These are phyloP conservation scores for Conticribra weissflogii DNA, from an alignment of 108 stramenopile species.

Conservation along the genomic window DNA sequence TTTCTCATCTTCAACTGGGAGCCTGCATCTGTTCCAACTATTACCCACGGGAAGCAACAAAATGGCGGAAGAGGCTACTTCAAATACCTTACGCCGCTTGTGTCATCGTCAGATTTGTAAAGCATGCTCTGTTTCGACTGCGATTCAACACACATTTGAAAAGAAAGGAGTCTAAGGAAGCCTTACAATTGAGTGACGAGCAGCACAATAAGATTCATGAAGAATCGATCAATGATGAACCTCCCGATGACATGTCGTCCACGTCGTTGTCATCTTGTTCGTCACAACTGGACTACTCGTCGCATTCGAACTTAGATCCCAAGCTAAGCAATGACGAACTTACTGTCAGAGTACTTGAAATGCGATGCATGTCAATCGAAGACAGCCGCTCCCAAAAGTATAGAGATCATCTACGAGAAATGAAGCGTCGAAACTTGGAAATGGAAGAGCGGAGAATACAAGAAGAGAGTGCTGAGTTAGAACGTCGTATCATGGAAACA, in stretches of 20 bases:
- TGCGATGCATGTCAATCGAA: neutral
- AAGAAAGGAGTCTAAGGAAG: no score
- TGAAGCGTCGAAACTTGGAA: no score
- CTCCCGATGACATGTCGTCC: neutral
- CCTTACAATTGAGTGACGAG: no score
- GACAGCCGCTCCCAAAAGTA: neutral
- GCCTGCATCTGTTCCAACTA: neutral
- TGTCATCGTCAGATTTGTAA: no score
- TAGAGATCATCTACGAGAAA: neutral
- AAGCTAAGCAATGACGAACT: neutral
- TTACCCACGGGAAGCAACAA: neutral
- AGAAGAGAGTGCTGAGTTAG: neutral
- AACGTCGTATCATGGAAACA: neutral
- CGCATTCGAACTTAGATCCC: neutral
- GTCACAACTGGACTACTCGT: neutral
- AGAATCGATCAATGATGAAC: neutral
- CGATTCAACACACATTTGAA: no score
- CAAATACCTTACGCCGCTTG: no score
- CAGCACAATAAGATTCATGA: no score
- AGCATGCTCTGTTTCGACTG: no score
- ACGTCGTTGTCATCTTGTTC: neutral
- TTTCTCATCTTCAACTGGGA: no score
- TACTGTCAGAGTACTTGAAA: neutral
- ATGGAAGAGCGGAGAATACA: neutral
- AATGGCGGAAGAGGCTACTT: no score